Evolutionary conservation across 1,284 basidiomycete genomes (phyloP), one percentile per base, ranked within the genome.

Genomic region (Trichosporon sp.): DNA sequence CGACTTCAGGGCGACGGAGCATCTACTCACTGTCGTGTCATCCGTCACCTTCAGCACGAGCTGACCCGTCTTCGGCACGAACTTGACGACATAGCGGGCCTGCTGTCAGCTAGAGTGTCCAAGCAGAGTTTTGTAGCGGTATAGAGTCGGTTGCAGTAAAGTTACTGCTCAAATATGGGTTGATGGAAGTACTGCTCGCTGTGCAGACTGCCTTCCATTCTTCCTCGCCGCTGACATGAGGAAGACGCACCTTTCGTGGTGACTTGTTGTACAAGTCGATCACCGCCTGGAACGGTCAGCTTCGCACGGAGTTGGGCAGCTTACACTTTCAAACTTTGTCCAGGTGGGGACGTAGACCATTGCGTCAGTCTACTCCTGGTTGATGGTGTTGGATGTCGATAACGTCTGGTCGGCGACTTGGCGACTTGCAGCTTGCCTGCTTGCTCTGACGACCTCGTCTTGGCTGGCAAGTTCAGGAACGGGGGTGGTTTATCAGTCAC

Each of bases 21-120:
- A 26, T 19, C 19, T 54, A 87, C 91, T 77, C 81, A 95, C 94
- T 78, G 90, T 91, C 48, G 87, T 88, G 83, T 96, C 88, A 84
- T 96, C 92, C 1, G 94, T 96, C 78, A 96, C 90, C 85, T 96
- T 96, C 73, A 97, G 87, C 67, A 96, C 91, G 19, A 96, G 88
- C 79, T 92, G 90, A 12, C 92, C 92, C 78, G 92, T 90, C 8
- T 89, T 88, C 43, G 91, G 87, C 78, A 88, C 89, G 90, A 93
- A 96, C 87, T 95, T 94, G 79, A 96, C 89, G 80, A 89, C 90
- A 83, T 96, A 96, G 67, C 94, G 88, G 38, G 91, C 88, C 94
- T 96, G 77, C 11, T 4, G 65, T 68, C 43, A 70, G 71, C 59
- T 63, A 11, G 3, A 16, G 48, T 1, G 10, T 43, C 40, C 26